A percentile compares a stretch with the other conserved stretches of the same genome.
Evolutionary conservation across 2,329 filamentous ascomycete genomes (phyloP).

Genomic region (Aureobasidium sp.): DNA sequence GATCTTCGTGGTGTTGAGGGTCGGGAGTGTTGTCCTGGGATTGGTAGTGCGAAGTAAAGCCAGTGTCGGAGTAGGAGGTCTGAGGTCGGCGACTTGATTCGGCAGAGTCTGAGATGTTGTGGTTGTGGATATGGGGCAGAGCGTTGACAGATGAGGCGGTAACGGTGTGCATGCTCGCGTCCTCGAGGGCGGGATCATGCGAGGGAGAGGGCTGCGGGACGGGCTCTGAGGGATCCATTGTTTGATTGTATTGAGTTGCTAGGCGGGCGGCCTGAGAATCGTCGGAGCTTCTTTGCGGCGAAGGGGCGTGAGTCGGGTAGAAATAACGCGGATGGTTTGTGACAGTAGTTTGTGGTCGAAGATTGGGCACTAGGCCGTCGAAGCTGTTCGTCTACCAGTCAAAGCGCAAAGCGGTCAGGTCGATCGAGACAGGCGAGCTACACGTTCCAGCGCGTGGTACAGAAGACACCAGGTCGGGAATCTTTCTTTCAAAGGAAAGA

Average conservation of each 20-base stretch:
- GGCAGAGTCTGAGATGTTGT: conserved; percentile 39
- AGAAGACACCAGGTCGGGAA: conserved; percentile 1
- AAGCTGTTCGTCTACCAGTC: conserved; percentile 11
- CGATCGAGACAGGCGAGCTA: not conserved
- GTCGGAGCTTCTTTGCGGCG: not conserved
- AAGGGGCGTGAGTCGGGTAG: not conserved
- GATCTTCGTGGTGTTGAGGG: conserved; percentile 29
- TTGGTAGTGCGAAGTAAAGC: conserved; percentile 39
- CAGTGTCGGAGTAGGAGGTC: conserved; percentile 48
- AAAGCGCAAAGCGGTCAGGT: conserved; percentile 9
- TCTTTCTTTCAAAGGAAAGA: not conserved
- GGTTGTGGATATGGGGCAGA: conserved; percentile 33
- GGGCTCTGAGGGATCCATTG: conserved; percentile 5
- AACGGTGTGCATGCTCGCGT: conserved; percentile 43
- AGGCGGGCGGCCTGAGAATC: conserved; percentile 8
- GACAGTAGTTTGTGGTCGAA: not conserved
- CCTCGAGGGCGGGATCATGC: conserved; percentile 33
- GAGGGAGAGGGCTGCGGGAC: conserved; percentile 6
- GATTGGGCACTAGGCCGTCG: conserved; percentile 11
- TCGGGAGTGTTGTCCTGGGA: conserved; percentile 36
- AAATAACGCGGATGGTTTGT: not conserved
- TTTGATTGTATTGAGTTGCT: not conserved
- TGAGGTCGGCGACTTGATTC: conserved; percentile 41
- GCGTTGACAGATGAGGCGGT: conserved; percentile 33
- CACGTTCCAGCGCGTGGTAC: conserved; percentile 9